These are phyloP conservation scores for Mycena floridula DNA, from an alignment of 768 basidiomycete species.

Conservation along the genomic window DNA sequence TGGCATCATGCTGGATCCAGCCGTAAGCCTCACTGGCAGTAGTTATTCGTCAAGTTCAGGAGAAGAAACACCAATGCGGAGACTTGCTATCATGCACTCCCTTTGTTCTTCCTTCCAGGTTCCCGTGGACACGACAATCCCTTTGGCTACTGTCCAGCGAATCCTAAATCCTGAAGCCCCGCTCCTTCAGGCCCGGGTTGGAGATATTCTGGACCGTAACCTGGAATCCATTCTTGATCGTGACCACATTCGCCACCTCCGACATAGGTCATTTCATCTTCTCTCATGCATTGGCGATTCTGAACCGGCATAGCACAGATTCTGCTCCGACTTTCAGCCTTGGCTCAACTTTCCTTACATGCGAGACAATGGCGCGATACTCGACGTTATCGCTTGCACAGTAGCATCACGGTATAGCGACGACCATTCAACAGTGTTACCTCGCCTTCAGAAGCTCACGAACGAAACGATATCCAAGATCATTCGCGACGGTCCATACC, in stretches of 20 bases:
- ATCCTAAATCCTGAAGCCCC: conserved; percentile 17
- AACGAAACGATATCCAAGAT: conserved; percentile 31
- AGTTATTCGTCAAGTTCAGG: no score
- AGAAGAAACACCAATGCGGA: no score
- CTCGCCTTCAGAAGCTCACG: conserved; percentile 28
- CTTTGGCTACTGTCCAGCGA: conserved; percentile 2
- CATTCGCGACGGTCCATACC: conserved; percentile 28
- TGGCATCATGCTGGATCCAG: no score
- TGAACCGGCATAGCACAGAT: conserved; percentile 21
- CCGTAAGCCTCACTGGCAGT: no score
- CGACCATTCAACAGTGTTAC: conserved; percentile 21
- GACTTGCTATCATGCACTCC: not conserved
- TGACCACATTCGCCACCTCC: conserved; percentile 23
- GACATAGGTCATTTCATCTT: conserved; percentile 20
- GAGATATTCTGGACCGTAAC: conserved; percentile 12
- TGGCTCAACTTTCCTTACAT: conserved; percentile 34
- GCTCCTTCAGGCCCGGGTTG: conserved; percentile 10
- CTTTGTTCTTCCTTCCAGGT: not conserved
- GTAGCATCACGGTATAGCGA: conserved; percentile 33
- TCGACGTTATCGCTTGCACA: conserved; percentile 34
- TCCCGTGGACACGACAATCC: not conserved
- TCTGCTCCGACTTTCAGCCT: conserved; percentile 31
- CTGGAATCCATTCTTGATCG: conserved; percentile 23
- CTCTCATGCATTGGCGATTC: not conserved
- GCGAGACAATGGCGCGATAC: conserved; percentile 20